These are phyloP conservation scores for Candida morakotiae DNA, from an alignment of 805 yeast genomes.

Conservation along the genomic window DNA sequence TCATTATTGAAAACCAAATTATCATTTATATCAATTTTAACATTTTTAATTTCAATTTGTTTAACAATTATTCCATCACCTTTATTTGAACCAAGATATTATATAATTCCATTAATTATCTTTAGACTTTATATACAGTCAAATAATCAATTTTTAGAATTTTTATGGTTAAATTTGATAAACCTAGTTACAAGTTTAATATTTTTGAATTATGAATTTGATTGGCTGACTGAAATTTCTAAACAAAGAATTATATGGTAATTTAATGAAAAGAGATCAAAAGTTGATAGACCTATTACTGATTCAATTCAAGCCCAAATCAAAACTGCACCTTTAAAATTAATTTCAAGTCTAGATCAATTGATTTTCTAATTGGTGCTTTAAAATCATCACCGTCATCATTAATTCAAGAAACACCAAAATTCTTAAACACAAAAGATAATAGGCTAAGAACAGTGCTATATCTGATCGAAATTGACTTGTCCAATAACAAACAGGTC, in stretches of 20 bases:
- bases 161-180: conserved; percentile 56
- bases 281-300: neutral
- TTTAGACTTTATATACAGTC: conserved; percentile 55
- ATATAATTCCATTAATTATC: conserved; percentile 71
- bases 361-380: too few species aligned
- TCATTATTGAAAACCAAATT: conserved; percentile 14
- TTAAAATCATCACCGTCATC: too few species aligned
- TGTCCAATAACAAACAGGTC: too few species aligned
- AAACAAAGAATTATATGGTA: conserved; percentile 89
- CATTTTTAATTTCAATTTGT: conserved; percentile 48
- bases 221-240: conserved; percentile 60
- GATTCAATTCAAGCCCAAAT: too few species aligned
- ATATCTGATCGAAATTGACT: too few species aligned
- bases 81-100: conserved; percentile 89
- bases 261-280: conserved; percentile 6
- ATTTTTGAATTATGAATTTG: conserved; percentile 59
- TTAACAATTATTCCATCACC: conserved; percentile 84
- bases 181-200: conserved; percentile 50
- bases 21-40: conserved; percentile 39
- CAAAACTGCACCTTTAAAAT: too few species aligned
- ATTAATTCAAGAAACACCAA: too few species aligned
- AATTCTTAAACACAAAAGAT: too few species aligned
- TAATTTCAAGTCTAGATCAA: too few species aligned
- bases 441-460: too few species aligned
- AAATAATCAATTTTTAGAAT: conserved; percentile 39